phyloP scores from a whole-genome alignment of 192 early-diverging fungal genomes.

The Powellomyces hirtus region DNA sequence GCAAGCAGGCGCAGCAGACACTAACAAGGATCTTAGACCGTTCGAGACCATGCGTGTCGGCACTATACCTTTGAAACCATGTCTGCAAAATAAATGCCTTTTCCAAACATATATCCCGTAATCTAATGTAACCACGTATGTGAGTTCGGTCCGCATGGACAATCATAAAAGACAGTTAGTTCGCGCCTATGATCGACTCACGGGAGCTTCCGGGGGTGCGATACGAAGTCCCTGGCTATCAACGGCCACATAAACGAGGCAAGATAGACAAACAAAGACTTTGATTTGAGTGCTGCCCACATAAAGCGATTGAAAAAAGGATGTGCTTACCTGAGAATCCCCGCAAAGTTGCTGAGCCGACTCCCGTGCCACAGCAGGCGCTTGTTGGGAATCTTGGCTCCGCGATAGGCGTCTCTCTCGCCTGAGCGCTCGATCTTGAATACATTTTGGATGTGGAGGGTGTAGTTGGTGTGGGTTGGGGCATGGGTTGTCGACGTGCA shows the following conservation, averaged over 20 bases:
- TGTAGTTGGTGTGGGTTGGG: constrained; percentile 46
- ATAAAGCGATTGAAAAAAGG: no score
- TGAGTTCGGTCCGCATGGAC: background rate
- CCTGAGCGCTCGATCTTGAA: constrained; percentile 29
- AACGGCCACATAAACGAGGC: background rate
- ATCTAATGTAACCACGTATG: background rate
- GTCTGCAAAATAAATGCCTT: constrained; percentile 82
- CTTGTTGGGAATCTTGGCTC: background rate
- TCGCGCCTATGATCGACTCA: no score
- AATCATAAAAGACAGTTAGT: no score
- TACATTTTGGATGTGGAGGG: constrained; percentile 32
- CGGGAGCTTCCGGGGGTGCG: constrained; percentile 69
- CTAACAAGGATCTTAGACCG: no score
- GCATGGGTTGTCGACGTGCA: constrained; percentile 65
- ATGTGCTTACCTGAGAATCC: constrained; percentile 69
- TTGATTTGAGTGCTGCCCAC: no score
- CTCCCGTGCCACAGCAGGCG: constrained; percentile 28
- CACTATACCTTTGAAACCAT: constrained; percentile 38
- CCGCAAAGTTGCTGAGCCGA: constrained; percentile 69
- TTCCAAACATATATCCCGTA: constrained; percentile 73
- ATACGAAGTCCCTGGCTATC: constrained; percentile 43
- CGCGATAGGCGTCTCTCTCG: background rate
- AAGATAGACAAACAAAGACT: background rate
- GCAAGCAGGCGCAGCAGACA: no score
- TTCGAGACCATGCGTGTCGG: no score